Conservation (phyloP, 2,329 filamentous ascomycete genomes). For the Xylaria sp. region DNA sequence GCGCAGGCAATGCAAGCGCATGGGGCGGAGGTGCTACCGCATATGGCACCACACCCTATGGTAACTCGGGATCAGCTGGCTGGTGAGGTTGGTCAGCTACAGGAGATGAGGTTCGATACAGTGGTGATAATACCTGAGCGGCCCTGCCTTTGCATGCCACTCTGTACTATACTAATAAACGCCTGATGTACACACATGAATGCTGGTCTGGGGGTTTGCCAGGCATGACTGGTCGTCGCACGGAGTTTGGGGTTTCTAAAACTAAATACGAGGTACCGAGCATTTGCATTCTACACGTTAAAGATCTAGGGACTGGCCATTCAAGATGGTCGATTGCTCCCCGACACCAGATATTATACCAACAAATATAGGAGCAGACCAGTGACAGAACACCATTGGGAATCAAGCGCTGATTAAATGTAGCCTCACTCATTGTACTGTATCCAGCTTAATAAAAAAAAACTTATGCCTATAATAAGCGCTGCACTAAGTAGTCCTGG, state of each 20-base stretch:
- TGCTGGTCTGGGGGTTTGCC: constrained; percentile 19
- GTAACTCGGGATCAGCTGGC: constrained; percentile 61
- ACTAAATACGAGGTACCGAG: constrained; percentile 23
- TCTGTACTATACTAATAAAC: constrained; percentile 37
- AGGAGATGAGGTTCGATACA: constrained; percentile 3
- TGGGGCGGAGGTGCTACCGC: constrained; percentile 66
- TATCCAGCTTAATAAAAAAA: constrained; percentile 14
- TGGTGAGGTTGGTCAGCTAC: constrained; percentile 54
- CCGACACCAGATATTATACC: constrained; percentile 6
- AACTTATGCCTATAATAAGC: constrained; percentile 17
- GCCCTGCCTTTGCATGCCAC: background rate
- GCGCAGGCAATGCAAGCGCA: constrained; percentile 65
- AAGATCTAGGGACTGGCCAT: background rate
- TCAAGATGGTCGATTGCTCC: background rate
- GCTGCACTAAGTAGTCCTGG: background rate
- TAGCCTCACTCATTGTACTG: background rate
- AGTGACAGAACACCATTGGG: background rate
- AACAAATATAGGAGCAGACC: background rate
- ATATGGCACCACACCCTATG: constrained; percentile 59
- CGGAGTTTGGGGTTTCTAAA: constrained; percentile 39
- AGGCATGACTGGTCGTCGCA: constrained; percentile 29
- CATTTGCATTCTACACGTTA: constrained; percentile 22
- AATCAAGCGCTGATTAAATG: constrained; percentile 1
- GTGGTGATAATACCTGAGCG: constrained; percentile 35
- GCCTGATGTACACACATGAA: constrained; percentile 6